Base-by-base conservation (phyloP, 345 rosid species). In the Eucalyptus paniculata region DNA sequence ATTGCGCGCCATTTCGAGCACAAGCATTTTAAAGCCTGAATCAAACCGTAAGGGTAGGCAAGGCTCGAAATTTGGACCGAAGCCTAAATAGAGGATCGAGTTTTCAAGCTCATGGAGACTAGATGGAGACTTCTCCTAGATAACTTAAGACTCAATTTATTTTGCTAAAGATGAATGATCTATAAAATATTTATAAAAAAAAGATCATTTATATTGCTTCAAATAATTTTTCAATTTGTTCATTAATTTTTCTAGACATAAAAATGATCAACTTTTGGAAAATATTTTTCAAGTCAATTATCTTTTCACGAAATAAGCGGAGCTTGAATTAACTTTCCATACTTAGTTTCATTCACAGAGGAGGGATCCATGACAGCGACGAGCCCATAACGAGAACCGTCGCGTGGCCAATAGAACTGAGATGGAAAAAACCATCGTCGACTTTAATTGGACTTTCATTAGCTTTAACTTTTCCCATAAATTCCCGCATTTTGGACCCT, bases 281-380 rank as follows among this genome's bases (percentile, higher is more conserved):
- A 12, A 60, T 13, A 62, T 28, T 13, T 2, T 62, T 62, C 17
- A 6, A 30, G 2, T 62, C 1, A 30, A 6, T 62, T 28, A 6
- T 3, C 30, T 60, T 30, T 62, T 13, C 0, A 0, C 1, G 1
- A 13, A 30, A 62, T 1, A 62, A 62, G 6, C 7, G 4, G 9
- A 62, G 2, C 1, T 30, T 2, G 16, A 30, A 62, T 62, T 30
- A 30, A 30, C 34, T 14, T 30, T 30, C 69, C 37, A 65, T 65
- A 1, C 37, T 16, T 53, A 7, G 37, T 60, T 26, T 60, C n/a
- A 11, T 26, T 24, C 15, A 11, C 5, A 8, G 9, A 18, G 56
- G 56, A 53, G 56, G 67, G 34, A 62, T 14, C 69, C 69, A 30
- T 1, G 69, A 62, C 17, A 28, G 32, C 4, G 69, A 13, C 17